Percentiles rank a stretch among this genome's conserved stretches.
phyloP scores from a whole-genome alignment of 2,329 filamentous ascomycete genomes.

The Tolypocladium pustulatum region DNA sequence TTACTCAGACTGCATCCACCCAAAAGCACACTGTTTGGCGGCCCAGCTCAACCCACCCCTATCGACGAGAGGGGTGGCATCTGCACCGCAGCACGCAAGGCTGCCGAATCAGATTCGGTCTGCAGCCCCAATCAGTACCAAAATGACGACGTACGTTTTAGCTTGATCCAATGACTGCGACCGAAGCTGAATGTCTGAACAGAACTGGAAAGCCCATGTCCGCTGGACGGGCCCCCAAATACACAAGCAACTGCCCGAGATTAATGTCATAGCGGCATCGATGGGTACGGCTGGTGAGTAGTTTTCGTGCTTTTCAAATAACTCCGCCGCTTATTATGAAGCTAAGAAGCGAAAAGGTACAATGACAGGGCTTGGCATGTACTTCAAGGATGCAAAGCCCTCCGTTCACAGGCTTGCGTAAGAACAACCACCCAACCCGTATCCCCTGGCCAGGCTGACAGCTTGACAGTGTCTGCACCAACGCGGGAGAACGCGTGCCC shows the following conservation, averaged over 20 bases:
- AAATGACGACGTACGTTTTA: conserved; percentile 17
- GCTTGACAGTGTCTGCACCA: conserved; percentile 40
- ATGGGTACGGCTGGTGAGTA: conserved; percentile 36
- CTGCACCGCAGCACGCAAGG: conserved; percentile 16
- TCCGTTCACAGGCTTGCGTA: conserved; percentile 29
- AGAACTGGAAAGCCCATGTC: conserved; percentile 44
- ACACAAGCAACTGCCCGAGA: conserved; percentile 41
- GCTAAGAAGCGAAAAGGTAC: conserved; percentile 19
- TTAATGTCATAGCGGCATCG: conserved; percentile 42
- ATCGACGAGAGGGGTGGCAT: conserved; percentile 21
- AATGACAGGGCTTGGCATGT: conserved; percentile 38
- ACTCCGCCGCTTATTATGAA: neutral
- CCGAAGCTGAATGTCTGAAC: neutral
- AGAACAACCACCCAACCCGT: neutral
- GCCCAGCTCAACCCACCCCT: conserved; percentile 21
- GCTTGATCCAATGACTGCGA: neutral
- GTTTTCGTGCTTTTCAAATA: neutral
- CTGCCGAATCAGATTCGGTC: conserved; percentile 15
- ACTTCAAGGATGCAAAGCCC: conserved; percentile 39
- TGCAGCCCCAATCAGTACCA: conserved; percentile 23
- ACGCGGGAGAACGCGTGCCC: conserved; percentile 44
- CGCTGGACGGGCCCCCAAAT: conserved; percentile 52
- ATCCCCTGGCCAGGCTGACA: conserved; percentile 3
- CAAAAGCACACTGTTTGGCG: conserved; percentile 19
- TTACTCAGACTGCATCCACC: conserved; percentile 12